Evolutionary conservation across 805 yeast species (phyloP).

Genomic region (Wickerhamomyces mucosus): DNA sequence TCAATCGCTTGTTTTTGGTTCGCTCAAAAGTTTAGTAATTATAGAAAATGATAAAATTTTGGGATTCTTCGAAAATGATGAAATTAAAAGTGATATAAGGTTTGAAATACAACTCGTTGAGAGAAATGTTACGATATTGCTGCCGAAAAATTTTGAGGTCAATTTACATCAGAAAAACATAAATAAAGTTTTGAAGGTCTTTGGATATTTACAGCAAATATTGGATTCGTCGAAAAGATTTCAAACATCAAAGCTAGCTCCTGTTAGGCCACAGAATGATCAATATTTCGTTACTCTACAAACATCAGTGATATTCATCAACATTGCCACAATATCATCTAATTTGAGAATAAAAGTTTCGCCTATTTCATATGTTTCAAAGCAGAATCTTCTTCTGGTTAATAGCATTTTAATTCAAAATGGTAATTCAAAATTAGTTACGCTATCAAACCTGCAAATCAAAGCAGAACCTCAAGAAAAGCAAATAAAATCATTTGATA

Average conservation of each 20-base stretch:
- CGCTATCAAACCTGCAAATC: conserved; percentile 18
- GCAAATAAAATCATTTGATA: conserved; percentile 20
- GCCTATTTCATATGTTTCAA: conserved; percentile 36
- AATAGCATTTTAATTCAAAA: conserved; percentile 22
- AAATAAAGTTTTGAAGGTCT: conserved; percentile 22
- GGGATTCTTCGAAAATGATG: conserved; percentile 21
- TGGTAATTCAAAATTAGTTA: conserved; percentile 12
- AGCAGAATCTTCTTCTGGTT: conserved; percentile 23
- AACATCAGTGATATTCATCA: conserved; percentile 12
- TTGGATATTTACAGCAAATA: conserved; percentile 19
- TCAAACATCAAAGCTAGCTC: conserved; percentile 1
- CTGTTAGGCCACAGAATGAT: conserved; percentile 2
- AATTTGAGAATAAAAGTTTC: conserved; percentile 23
- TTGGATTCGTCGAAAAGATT: conserved; percentile 14
- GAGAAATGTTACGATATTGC: conserved; percentile 30
- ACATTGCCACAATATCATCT: too few species aligned
- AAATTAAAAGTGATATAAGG: conserved; percentile 37
- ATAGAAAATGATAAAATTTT: conserved; percentile 15
- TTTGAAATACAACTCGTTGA: conserved; percentile 35
- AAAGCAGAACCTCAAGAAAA: conserved; percentile 9
- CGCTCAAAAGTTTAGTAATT: conserved; percentile 26
- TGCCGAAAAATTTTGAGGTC: conserved; percentile 31
- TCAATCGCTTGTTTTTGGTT: conserved; percentile 36
- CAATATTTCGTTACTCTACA: conserved; percentile 8
- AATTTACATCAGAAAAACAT: conserved; percentile 12